These are phyloP conservation scores for Leptomonas pyrrhocoris DNA, from an alignment of 208 protist genomes.

Conservation along the genomic window DNA sequence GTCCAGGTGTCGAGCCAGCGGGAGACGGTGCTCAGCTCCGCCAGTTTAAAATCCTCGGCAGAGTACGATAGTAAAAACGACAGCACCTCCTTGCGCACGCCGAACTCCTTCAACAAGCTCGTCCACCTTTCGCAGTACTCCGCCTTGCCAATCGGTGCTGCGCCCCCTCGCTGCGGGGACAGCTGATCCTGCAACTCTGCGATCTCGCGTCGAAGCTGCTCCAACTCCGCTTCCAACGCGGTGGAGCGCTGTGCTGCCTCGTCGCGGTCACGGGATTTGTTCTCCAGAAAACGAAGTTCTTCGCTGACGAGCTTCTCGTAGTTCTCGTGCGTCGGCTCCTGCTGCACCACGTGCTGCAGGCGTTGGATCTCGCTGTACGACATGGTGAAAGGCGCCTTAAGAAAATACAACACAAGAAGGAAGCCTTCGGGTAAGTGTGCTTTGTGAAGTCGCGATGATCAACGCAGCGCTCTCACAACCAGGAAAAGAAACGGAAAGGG, in stretches of 20 bases:
- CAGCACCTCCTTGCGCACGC: constrained; percentile 50
- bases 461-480: too few species aligned
- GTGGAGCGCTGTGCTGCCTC: constrained; percentile 16
- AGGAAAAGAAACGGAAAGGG: too few species aligned
- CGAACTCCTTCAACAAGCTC: constrained; percentile 52
- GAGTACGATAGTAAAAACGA: constrained; percentile 54
- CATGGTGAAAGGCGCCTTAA: constrained; percentile 36
- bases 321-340: constrained; percentile 21
- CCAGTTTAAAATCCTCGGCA: constrained; percentile 46
- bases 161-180: not conserved
- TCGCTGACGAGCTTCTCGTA: constrained; percentile 38
- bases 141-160: constrained; percentile 16
- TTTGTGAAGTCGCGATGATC: too few species aligned
- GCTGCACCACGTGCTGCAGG: constrained; percentile 27
- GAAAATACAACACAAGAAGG: constrained; percentile 14
- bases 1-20: constrained; percentile 71
- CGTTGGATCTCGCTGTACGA: constrained; percentile 30
- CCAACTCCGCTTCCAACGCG: constrained; percentile 16
- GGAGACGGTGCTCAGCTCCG: constrained; percentile 49
- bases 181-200: constrained; percentile 5
- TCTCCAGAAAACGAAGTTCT: constrained; percentile 34
- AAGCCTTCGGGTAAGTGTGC: too few species aligned
- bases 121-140: constrained; percentile 40
- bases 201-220: constrained; percentile 30
- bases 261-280: constrained; percentile 13